Evolutionary conservation across 768 basidiomycete species (phyloP), one percentile per base, ranked within the genome.

Genomic region (Kwoniella sp.): DNA sequence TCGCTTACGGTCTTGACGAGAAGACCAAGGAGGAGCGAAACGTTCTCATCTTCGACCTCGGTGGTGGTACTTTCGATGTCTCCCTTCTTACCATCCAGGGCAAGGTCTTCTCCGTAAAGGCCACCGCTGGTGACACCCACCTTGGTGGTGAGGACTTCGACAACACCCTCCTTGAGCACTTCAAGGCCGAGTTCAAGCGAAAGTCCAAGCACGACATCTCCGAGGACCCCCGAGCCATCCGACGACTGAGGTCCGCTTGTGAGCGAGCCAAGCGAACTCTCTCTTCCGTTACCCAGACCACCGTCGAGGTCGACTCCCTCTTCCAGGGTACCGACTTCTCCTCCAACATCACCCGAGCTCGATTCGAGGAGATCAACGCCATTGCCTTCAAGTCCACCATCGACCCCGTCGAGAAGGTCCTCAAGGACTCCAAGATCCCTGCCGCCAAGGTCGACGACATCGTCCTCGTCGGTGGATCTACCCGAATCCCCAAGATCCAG

Each of bases 111-210:
- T 60, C 71, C 58, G 74, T 75, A 56, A 75, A 98, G 82, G 91
- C 95, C 37, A 98, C 95, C 61, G 91, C 91, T 66, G 95, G 95
- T 80, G 92, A 98, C 77, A 99, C 95, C 64, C 95, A 98, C 78
- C 81, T 98, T 76, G 95, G 93, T 80, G 95, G 95, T 79, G 95
- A 99, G 79, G 95, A 98, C 77, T 99, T 99, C 73, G 95, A 99
- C 79, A 99, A 99, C 79, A 83, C 89, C 74, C 84, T 99, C 62
- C 78, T 98, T 59, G 90, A 99, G 46, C 88, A 92, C 82, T 98
- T 99, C 87, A 93, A 93, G 83, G 87, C 86, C 76, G 95, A 99
- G 80, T 99, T 99, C 85, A 89, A 93, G 83, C 82, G 82, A 69
- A 98, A 98, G 82, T 82, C 84, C 69, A 93, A 96, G 80, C 84